Evolutionary conservation across 441 rosid genomes (phyloP).

Genomic region (Manihot esculenta): DNA sequence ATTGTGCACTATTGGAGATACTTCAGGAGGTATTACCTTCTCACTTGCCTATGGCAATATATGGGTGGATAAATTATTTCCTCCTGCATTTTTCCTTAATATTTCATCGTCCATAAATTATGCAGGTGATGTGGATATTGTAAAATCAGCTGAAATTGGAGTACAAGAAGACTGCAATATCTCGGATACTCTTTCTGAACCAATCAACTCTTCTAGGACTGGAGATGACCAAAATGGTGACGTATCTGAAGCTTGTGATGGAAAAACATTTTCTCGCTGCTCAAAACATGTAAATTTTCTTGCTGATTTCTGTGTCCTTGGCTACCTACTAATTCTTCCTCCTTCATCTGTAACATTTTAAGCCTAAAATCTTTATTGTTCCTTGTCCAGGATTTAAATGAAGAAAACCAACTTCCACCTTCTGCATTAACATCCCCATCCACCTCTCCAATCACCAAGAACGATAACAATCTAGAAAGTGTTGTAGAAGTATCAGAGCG

Average conservation of each 20-base stretch:
- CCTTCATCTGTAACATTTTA: not conserved
- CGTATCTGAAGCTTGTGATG: conserved; percentile 32
- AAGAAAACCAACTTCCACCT: conserved; percentile 31
- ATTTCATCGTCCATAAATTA: conserved; percentile 10
- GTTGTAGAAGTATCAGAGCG: conserved; percentile 47
- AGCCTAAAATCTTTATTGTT: conserved; percentile 14
- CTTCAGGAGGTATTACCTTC: conserved; percentile 43
- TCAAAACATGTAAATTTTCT: conserved; percentile 41
- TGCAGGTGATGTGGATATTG: conserved; percentile 41
- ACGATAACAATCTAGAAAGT: conserved; percentile 45
- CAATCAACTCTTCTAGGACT: conserved; percentile 25
- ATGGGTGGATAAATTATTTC: conserved; percentile 11
- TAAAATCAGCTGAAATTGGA: too few species aligned
- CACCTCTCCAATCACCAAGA: conserved; percentile 37
- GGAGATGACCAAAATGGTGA: conserved; percentile 31
- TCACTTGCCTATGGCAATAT: conserved; percentile 12
- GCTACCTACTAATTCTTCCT: conserved; percentile 12
- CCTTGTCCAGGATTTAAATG: conserved; percentile 47
- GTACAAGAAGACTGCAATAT: conserved; percentile 35
- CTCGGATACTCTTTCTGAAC: conserved; percentile 32
- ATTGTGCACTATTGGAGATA: conserved; percentile 23
- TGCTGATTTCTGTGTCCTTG: conserved; percentile 4
- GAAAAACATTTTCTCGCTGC: conserved; percentile 25
- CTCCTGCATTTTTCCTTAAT: conserved; percentile 1
- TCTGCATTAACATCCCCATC: conserved; percentile 60